Conservation (phyloP, 176 grass and related monocot genomes). For the Aechmea fasciata region DNA sequence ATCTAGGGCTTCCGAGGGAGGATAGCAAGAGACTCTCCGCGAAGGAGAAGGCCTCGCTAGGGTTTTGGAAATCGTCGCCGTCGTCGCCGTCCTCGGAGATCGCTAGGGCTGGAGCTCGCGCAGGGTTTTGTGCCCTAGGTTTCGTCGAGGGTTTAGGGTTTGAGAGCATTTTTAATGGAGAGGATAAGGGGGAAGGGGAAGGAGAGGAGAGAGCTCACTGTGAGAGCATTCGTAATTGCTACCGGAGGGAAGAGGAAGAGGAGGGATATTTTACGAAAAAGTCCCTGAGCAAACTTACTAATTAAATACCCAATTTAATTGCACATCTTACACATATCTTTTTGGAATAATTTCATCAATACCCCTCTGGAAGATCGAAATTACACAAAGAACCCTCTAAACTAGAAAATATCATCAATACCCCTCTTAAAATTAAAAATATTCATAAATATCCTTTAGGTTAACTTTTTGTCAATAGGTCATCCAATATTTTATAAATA, state of each 20-base stretch:
- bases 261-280: background rate
- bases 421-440: no score
- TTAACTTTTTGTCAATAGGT: no score
- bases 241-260: conserved; percentile 21
- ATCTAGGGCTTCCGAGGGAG: conserved; percentile 11
- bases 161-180: conserved; percentile 24
- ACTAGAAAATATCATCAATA: no score
- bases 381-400: no score
- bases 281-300: no score
- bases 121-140: background rate
- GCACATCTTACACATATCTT: no score
- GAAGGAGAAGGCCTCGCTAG: conserved; percentile 15
- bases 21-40: conserved; percentile 14
- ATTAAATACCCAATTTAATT: no score
- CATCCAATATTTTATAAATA: no score
- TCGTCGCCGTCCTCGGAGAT: conserved; percentile 14
- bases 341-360: no score
- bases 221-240: conserved; percentile 13
- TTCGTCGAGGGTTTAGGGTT: conserved; percentile 25
- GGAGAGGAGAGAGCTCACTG: background rate
- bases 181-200: background rate
- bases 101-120: conserved; percentile 1
- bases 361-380: no score
- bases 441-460: no score
- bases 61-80: conserved; percentile 61